These are phyloP conservation scores for Backusella macrospora DNA, from an alignment of 192 early-diverging fungal species.

Conservation along the genomic window DNA sequence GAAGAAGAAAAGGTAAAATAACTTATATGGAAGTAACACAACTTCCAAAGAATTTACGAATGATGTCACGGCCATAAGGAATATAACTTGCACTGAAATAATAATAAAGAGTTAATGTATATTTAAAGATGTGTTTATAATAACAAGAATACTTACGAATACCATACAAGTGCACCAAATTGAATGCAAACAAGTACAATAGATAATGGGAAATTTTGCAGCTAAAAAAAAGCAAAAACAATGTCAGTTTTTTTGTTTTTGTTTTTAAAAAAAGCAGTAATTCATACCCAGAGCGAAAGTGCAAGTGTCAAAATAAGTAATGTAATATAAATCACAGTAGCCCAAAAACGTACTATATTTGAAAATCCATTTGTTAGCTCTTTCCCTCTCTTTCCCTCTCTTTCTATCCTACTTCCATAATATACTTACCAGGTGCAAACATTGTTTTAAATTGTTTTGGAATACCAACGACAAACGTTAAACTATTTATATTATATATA, in stretches of 20 bases:
- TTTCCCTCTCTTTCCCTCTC: too few species aligned
- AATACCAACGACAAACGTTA: constrained; percentile 89
- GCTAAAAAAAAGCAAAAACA: constrained; percentile 27
- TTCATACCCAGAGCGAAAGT: constrained; percentile 29
- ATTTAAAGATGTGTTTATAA: neutral
- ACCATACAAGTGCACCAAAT: constrained; percentile 88
- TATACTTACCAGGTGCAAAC: constrained; percentile 60
- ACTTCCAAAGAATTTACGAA: constrained; percentile 40
- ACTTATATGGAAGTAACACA: constrained; percentile 36
- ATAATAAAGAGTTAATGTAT: neutral
- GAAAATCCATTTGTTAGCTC: neutral
- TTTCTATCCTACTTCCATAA: neutral
- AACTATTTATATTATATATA: constrained; percentile 48
- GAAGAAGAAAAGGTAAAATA: too few species aligned
- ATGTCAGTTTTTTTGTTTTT: neutral
- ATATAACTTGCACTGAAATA: constrained; percentile 82
- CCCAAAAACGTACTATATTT: constrained; percentile 24
- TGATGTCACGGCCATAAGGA: constrained; percentile 77
- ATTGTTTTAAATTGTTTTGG: constrained; percentile 85
- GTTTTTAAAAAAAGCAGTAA: neutral
- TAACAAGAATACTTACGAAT: constrained; percentile 48
- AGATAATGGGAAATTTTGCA: constrained; percentile 65
- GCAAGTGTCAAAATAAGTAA: constrained; percentile 54
- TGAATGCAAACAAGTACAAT: constrained; percentile 84
- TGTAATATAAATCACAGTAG: constrained; percentile 29